Evolutionary conservation across 1,284 basidiomycete genomes (phyloP), one percentile per base, ranked within the genome.

Genomic region (Boletus hoseneyae): DNA sequence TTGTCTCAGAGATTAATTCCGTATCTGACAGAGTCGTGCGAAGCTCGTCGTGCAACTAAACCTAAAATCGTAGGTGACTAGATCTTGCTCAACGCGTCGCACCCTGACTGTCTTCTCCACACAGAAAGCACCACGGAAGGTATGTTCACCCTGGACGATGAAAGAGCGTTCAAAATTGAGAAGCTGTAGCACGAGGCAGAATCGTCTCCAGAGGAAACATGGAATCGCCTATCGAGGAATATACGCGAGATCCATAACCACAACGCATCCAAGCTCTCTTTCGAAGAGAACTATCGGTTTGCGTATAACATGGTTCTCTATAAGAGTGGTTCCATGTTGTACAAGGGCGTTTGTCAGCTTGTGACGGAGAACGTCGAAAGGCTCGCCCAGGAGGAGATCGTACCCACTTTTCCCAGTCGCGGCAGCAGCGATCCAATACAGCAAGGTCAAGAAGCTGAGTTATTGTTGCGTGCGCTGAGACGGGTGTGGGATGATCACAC

Each of bases 171-270:
- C 6, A 6, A 37, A 36, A 47, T 19, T 50, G 19, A 60, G 34
- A 49, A 27, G 18, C 21, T 38, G 29, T 38, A 89, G 87, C 83
- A 82, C 69, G 84, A 82, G 12, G 77, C 82, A 27, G 82, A 84
- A 48, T 77, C 87, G 44, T 82, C 83, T 27, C 73, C 81, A 18
- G 80, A 87, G 41, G 80, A 85, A 56, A 90, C 82, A 42, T 94
- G 93, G 90, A 64, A 75, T 18, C 79, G 82, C 56, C 74, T 97
- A 13, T 78, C 87, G 16, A 74, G 76, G 49, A 97, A 97, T 57
- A 95, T 99, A 59, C 80, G 83, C 51, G 92, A 97, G 75, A 99
- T 99, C 50, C 93, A 97, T 69, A 90, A 93, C 60, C 93, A 97
- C 72, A 92, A 97, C 70, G 93, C 93, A 7, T 85, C 85, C 49